phyloP scores from a whole-genome alignment of 192 early-diverging fungal genomes.

The Podila epicladia region DNA sequence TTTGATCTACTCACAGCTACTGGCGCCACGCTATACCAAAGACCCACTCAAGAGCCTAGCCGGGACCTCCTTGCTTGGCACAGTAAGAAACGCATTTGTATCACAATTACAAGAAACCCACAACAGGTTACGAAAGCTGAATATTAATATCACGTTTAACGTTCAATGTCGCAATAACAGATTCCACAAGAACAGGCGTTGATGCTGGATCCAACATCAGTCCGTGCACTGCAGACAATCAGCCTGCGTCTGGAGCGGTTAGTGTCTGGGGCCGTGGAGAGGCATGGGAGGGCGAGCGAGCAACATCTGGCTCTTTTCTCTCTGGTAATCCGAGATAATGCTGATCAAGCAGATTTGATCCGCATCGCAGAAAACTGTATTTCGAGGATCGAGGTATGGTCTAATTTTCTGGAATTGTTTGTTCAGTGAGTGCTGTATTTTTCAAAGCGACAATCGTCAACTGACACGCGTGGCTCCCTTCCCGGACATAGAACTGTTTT shows the following conservation, averaged over 20 bases:
- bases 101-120: background rate
- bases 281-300: conserved; percentile 38
- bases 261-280: conserved; percentile 47
- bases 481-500: conserved; percentile 63
- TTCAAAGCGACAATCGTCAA: background rate
- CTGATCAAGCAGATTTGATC: conserved; percentile 62
- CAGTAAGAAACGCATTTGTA: conserved; percentile 52
- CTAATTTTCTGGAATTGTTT: background rate
- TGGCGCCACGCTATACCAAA: conserved; percentile 14
- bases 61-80: conserved; percentile 6
- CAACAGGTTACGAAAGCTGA: background rate
- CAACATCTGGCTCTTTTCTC: conserved; percentile 40
- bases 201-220: conserved; percentile 54
- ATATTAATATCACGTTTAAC: background rate
- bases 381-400: conserved; percentile 65
- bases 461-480: background rate
- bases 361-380: conserved; percentile 63
- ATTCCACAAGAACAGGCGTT: conserved; percentile 10
- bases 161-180: background rate
- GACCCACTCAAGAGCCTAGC: conserved; percentile 18
- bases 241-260: conserved; percentile 68
- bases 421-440: background rate
- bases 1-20: conserved; percentile 55
- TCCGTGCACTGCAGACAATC: conserved; percentile 59
- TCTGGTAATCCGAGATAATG: conserved; percentile 55